Conservation (phyloP, 192 early-diverging fungal species). For the Coemansia sp. region DNA sequence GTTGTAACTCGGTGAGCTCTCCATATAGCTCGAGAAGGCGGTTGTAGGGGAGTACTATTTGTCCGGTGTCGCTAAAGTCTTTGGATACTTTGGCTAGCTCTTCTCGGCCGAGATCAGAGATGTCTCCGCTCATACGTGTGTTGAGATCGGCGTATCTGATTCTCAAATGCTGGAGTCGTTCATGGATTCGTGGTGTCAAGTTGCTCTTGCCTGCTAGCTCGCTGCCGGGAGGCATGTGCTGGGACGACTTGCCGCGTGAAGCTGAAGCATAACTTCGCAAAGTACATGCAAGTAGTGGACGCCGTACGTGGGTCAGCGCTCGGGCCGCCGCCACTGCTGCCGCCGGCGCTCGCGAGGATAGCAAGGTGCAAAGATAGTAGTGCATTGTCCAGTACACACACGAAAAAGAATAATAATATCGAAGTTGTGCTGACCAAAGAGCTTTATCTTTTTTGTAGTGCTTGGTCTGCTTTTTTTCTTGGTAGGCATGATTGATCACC, state of each 20-base stretch:
- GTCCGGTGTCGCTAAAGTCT: constrained; percentile 39
- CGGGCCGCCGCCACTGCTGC: neutral
- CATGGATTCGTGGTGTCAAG: constrained; percentile 41
- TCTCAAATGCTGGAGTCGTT: constrained; percentile 29
- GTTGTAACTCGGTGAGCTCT: constrained; percentile 47
- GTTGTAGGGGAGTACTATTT: constrained; percentile 26
- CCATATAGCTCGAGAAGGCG: constrained; percentile 31
- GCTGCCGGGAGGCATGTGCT: constrained; percentile 24
- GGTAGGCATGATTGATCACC: neutral
- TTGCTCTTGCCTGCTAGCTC: constrained; percentile 46
- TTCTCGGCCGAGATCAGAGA: constrained; percentile 26
- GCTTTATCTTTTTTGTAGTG: neutral
- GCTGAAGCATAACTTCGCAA: constrained; percentile 8
- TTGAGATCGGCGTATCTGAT: constrained; percentile 19
- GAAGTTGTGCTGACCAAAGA: neutral
- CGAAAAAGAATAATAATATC: neutral
- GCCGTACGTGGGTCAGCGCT: neutral
- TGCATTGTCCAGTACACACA: neutral
- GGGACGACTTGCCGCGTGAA: neutral
- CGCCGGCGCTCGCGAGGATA: neutral
- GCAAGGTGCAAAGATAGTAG: neutral
- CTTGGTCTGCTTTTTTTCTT: neutral
- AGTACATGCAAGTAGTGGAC: neutral
- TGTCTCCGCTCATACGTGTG: constrained; percentile 36
- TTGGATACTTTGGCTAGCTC: constrained; percentile 51